These are phyloP conservation scores for Acmispon strigosus DNA, from an alignment of 306 rosid species.

Conservation along the genomic window DNA sequence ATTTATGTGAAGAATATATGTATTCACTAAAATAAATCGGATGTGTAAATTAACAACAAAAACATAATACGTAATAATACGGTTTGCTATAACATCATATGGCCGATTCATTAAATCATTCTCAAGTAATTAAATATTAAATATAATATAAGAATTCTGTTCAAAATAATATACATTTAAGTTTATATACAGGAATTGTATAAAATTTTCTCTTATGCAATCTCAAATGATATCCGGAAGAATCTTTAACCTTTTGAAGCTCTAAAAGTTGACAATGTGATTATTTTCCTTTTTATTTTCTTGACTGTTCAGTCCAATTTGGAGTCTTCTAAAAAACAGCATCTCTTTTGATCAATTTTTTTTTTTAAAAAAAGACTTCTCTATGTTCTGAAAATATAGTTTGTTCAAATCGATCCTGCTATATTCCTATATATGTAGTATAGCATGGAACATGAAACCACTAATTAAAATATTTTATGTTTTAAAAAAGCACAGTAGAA, in stretches of 20 bases:
- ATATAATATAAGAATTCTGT: constrained; percentile 14
- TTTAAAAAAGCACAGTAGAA: not conserved
- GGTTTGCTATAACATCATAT: not conserved
- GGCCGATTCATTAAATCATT: not conserved
- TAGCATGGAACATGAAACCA: not conserved
- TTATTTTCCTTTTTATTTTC: not conserved
- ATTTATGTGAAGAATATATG: no score
- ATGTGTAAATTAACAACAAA: not conserved
- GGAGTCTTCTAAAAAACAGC: not conserved
- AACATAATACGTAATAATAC: not conserved
- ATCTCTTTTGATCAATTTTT: not conserved
- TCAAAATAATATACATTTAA: not conserved
- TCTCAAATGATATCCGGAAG: not conserved
- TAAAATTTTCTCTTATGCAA: not conserved
- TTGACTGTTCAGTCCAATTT: constrained; percentile 26
- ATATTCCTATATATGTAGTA: no score
- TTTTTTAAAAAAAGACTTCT: not conserved
- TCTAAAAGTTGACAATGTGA: constrained; percentile 5
- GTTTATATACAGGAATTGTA: not conserved
- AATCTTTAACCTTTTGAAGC: constrained; percentile 24
- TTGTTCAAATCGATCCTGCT: no score
- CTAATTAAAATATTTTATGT: not conserved
- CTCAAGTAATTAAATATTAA: not conserved
- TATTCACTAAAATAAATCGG: not conserved
- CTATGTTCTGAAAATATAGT: not conserved